These are phyloP conservation scores for Mortierella sp. DNA, from an alignment of 371 early-diverging fungal genomes.

Conservation along the genomic window DNA sequence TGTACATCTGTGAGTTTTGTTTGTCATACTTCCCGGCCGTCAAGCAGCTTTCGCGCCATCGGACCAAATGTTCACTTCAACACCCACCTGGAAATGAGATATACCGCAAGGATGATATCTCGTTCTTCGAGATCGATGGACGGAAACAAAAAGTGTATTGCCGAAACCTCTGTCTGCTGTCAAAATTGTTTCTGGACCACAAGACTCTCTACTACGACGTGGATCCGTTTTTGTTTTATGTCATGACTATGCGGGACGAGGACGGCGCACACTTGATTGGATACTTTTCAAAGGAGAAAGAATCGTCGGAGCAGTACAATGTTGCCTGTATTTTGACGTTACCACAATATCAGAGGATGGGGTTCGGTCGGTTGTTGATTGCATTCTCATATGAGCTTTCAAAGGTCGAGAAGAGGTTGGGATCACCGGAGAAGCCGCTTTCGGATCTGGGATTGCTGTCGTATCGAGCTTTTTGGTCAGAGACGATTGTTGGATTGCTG, in stretches of 20 bases:
- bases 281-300: slow-evolving; percentile 99
- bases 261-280: slow-evolving; percentile 95
- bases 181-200: slow-evolving; percentile 99
- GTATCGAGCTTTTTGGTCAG: slow-evolving; percentile 97
- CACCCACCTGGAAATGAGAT: slow-evolving; percentile 97
- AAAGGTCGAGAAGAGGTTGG: slow-evolving; percentile 94
- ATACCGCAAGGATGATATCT: slow-evolving; percentile 86
- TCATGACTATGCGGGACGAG: slow-evolving; percentile 88
- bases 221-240: slow-evolving; percentile 99
- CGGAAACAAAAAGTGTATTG: slow-evolving; percentile 90
- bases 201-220: slow-evolving; percentile 99
- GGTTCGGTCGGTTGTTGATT: slow-evolving; percentile 98
- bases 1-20: slow-evolving; percentile 97
- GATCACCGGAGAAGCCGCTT: slow-evolving; percentile 99
- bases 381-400: slow-evolving; percentile 98
- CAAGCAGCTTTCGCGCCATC: slow-evolving; percentile 77
- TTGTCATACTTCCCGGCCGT: slow-evolving; percentile 81
- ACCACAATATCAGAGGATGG: slow-evolving; percentile 98
- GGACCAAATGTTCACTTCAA: slow-evolving; percentile 81
- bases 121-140: slow-evolving; percentile 96
- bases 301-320: slow-evolving; percentile 96
- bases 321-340: slow-evolving; percentile 99
- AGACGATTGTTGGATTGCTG: slow-evolving; percentile 77
- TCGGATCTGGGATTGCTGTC: slow-evolving; percentile 98
- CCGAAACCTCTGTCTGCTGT: slow-evolving; percentile 89